These are phyloP conservation scores for Nicotiana paniculata DNA, from an alignment of 257 asterid genomes.

Conservation along the genomic window DNA sequence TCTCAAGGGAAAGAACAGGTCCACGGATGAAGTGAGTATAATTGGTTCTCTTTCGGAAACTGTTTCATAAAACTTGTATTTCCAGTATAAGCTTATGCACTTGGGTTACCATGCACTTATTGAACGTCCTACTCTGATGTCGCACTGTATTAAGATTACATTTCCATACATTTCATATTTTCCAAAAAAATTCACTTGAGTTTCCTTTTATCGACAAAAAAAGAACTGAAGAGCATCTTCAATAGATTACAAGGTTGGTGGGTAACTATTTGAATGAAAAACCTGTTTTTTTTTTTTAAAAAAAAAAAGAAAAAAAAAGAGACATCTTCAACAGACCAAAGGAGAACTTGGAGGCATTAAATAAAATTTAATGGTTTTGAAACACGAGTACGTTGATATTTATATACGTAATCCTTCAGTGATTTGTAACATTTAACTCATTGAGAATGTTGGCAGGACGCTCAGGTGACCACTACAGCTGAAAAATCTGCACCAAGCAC, in stretches of 20 bases:
- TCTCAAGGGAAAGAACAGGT: not conserved
- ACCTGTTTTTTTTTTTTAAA: too few relatives aligned
- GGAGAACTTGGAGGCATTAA: not conserved
- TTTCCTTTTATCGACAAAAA: not conserved
- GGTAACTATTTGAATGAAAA: too few relatives aligned
- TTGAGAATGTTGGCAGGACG: not conserved
- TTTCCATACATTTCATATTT: not conserved
- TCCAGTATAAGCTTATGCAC: not conserved
- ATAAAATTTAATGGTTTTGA: not conserved
- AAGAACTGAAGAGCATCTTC: not conserved
- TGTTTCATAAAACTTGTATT: not conserved
- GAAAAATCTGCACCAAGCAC: conserved; percentile 10
- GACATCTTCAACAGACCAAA: not conserved
- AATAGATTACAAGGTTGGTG: not conserved
- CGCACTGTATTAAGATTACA: not conserved
- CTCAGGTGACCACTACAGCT: conserved; percentile 8
- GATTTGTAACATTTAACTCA: not conserved
- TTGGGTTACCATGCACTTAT: not conserved
- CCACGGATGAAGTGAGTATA: not conserved
- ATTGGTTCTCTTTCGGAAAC: not conserved
- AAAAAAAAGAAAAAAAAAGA: too few relatives aligned
- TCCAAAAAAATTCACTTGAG: not conserved
- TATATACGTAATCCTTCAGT: not conserved
- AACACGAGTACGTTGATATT: not conserved
- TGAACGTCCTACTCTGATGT: not conserved